Base-by-base conservation (phyloP, 345 rosid genomes). In the Acer saccharum region DNA sequence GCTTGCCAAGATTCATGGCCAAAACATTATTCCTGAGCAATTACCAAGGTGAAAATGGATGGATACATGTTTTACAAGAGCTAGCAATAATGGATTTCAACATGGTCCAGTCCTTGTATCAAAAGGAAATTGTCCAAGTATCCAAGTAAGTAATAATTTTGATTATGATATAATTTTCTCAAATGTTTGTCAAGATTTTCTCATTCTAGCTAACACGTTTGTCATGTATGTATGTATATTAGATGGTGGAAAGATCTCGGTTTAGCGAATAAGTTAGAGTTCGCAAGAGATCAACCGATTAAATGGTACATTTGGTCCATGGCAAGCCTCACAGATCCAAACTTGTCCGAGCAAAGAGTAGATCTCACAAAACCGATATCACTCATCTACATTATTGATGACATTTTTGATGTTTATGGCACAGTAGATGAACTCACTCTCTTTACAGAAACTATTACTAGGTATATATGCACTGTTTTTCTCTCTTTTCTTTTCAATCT, bases 191-290 rank as follows among this genome's bases (percentile, higher is more conserved):
- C 39, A 54, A 11, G n/a, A 54, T 25, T 27, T 10, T 5, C 62
- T 69, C 18, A 6, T 6, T 25, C 3, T 63, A 39, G 17, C 70
- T 1, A 44, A 43, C 2, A 0, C 3, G 63, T 55, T 20, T 21
- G 43, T 44, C 8, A n/a, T 76, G 35, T 74, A 13, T 72, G 10
- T 32, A 32, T 32, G 32, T n/a, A 32, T 77, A 10, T 72, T 71
- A 91, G 94, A 64, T 91, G 94, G 93, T 91, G 93, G 94, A 79
- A 78, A 71, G 87, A 82, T 2, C 76, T 84, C 1, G 88, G 86
- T 25, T 79, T 89, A 76, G 62, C 80, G 0, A 77, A 84, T 76
- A 82, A 86, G 67, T 72, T 87, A 68, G 16, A 20, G 63, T 79
- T 88, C 70, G 88, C 84, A 14, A 85, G 95, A 80, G 81, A 86